Evolutionary conservation across 2,329 filamentous ascomycete genomes (phyloP), one percentile per base, ranked within the genome.

Genomic region (Aspergillus viridinutans): DNA sequence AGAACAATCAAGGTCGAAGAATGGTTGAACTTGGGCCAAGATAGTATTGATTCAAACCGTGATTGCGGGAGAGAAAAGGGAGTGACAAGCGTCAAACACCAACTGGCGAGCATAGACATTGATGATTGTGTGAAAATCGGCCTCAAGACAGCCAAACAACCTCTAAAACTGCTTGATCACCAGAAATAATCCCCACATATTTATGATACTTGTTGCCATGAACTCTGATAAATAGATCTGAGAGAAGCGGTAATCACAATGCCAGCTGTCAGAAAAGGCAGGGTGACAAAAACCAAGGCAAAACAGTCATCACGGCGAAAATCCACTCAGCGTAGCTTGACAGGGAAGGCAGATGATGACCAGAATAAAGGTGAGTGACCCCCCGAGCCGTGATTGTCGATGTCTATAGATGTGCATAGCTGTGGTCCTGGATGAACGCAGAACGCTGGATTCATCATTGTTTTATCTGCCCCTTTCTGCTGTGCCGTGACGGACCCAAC

Each of bases 251-350:
- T 28, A 21, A 47, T 12, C 29, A 48, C 55, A 40, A 68, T 64
- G 62, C 60, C 63, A 8, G 55, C 61, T 4, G 49, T 62, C 29
- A 62, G 66, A 60, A 61, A 64, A 14, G 63, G 61, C 50, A 59
- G 67, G 54, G 52, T 71, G 10, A 60, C 58, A 7, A 72, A 71
- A 52, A 17, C 29, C 9, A 67, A 60, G 55, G 32, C 53, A 10
- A 56, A 49, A 21, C 56, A 40, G 54, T 45, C 60, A 20, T 48
- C 55, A 17, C 48, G 12, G 10, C 59, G 55, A 40, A 55, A 23
- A n/a, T 26, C 25, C 25, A 20, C 42, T 47, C 43, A 4, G 26
- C 3, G 43, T 14, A 17, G 20, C 12, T 23, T 47, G 6, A 55
- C 42, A 35, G 28, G 8, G 3, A 28, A 51, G 25, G 12, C 23